Conservation (phyloP, 805 yeast genomes). For the Ogataea neopini region DNA sequence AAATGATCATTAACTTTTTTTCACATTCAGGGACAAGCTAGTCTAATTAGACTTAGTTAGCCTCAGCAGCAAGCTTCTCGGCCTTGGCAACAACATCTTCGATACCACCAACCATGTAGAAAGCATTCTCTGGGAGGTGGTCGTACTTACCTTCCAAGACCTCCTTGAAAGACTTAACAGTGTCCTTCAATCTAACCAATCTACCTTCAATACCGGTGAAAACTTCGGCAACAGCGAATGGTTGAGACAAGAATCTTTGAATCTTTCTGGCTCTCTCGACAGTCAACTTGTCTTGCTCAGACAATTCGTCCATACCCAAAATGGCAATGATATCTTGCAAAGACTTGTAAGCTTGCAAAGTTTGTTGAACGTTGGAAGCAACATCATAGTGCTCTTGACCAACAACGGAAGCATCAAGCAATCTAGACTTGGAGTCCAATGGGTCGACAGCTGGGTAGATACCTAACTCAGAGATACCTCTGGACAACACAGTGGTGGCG, state of each 20-base stretch:
- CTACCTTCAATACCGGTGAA: conserved; percentile 99
- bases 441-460: conserved; percentile 99
- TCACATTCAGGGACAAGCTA: conserved; percentile 8
- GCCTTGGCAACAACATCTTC: conserved; percentile 99
- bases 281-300: conserved; percentile 97
- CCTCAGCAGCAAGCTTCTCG: conserved; percentile 96
- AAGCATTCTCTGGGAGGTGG: conserved; percentile 97
- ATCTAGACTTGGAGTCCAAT: conserved; percentile 98
- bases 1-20: conserved; percentile 12
- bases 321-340: conserved; percentile 99
- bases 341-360: conserved; percentile 99
- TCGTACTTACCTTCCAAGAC: conserved; percentile 98
- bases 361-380: conserved; percentile 95
- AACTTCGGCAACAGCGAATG: conserved; percentile 99
- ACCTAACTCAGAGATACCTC: conserved; percentile 99
- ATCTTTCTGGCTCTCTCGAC: conserved; percentile 99
- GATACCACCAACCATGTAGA: conserved; percentile 99
- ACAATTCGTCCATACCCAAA: conserved; percentile 99
- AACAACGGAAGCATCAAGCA: conserved; percentile 94
- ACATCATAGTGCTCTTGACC: conserved; percentile 98
- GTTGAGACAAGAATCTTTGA: conserved; percentile 99
- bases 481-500: conserved; percentile 99
- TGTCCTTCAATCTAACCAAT: conserved; percentile 95
- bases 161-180: conserved; percentile 91
- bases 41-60: conserved; percentile 47